These are phyloP conservation scores for Suhomyces bolitotheri DNA, from an alignment of 1,139 yeast species.

Conservation along the genomic window DNA sequence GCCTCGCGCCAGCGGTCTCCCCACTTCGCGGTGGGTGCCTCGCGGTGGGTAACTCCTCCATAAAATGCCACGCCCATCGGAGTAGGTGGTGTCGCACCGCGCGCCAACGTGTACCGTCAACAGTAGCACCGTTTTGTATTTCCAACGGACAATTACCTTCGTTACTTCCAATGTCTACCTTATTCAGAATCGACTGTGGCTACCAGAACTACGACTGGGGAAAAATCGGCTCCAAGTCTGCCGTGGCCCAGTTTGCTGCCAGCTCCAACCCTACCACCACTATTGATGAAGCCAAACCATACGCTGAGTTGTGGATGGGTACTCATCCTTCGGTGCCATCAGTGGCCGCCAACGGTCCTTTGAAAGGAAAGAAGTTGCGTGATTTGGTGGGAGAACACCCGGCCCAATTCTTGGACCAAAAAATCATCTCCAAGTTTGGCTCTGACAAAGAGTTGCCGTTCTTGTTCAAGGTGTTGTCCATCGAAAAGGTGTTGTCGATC, in stretches of 20 bases:
- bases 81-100: neutral
- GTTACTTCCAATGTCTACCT: slow-evolving; percentile 15
- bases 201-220: slow-evolving; percentile 85
- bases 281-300: slow-evolving; percentile 74
- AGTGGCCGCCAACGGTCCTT: slow-evolving; percentile 43
- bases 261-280: slow-evolving; percentile 59
- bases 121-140: neutral
- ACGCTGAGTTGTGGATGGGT: slow-evolving; percentile 98
- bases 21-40: no score
- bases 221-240: slow-evolving; percentile 76
- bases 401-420: slow-evolving; percentile 53
- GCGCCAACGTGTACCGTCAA: slow-evolving; percentile 5
- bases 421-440: slow-evolving; percentile 66
- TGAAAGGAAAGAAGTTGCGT: slow-evolving; percentile 55
- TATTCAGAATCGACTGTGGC: slow-evolving; percentile 54
- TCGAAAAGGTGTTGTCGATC: slow-evolving; percentile 87
- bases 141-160: neutral
- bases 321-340: slow-evolving; percentile 94
- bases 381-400: slow-evolving; percentile 66
- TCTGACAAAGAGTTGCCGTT: slow-evolving; percentile 77
- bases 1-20: no score
- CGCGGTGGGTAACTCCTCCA: no score
- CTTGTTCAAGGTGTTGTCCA: slow-evolving; percentile 88
- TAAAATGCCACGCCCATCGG: no score
- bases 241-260: slow-evolving; percentile 86